Percentiles rank a stretch among this genome's conserved stretches.
phyloP scores from a whole-genome alignment of 495 filamentous ascomycete genomes.

The Talaromyces stipitatus region DNA sequence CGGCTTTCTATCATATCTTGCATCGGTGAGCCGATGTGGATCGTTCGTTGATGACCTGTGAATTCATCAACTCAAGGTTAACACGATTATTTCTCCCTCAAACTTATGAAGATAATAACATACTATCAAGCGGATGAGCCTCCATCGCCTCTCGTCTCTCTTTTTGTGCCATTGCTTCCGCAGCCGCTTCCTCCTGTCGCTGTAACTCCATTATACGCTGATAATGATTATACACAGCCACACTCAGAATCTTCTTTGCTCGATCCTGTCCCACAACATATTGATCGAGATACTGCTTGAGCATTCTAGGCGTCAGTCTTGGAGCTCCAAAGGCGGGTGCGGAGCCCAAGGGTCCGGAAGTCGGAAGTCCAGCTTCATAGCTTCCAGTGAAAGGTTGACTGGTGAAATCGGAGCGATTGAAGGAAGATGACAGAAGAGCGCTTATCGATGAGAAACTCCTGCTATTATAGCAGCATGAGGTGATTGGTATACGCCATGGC shows the following conservation, averaged over 20 bases:
- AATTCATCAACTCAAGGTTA: slow-evolving; percentile 59
- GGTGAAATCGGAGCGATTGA: slow-evolving; percentile 55
- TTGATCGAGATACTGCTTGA: slow-evolving; percentile 90
- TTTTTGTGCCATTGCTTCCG: slow-evolving; percentile 47
- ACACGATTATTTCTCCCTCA: not conserved
- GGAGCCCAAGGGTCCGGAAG: slow-evolving; percentile 47
- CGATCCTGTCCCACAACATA: slow-evolving; percentile 95
- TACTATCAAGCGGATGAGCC: slow-evolving; percentile 51
- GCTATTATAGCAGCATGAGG: not conserved
- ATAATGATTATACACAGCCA: slow-evolving; percentile 96
- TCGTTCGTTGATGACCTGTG: slow-evolving; percentile 60
- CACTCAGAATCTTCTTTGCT: slow-evolving; percentile 90
- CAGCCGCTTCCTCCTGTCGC: slow-evolving; percentile 69
- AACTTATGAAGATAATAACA: slow-evolving; percentile 7
- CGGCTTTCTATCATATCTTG: slow-evolving; percentile 3
- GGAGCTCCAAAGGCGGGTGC: slow-evolving; percentile 57
- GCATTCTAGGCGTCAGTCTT: slow-evolving; percentile 65
- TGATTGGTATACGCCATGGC: not conserved
- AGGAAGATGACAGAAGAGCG: slow-evolving; percentile 38
- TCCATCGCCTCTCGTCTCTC: slow-evolving; percentile 41
- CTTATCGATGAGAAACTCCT: slow-evolving; percentile 23
- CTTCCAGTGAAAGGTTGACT: slow-evolving; percentile 60
- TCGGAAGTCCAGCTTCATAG: slow-evolving; percentile 68
- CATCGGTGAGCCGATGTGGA: slow-evolving; percentile 25
- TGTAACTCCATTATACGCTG: slow-evolving; percentile 73